phyloP scores from a whole-genome alignment of 768 basidiomycete species.

The Lactifluus piperatus region DNA sequence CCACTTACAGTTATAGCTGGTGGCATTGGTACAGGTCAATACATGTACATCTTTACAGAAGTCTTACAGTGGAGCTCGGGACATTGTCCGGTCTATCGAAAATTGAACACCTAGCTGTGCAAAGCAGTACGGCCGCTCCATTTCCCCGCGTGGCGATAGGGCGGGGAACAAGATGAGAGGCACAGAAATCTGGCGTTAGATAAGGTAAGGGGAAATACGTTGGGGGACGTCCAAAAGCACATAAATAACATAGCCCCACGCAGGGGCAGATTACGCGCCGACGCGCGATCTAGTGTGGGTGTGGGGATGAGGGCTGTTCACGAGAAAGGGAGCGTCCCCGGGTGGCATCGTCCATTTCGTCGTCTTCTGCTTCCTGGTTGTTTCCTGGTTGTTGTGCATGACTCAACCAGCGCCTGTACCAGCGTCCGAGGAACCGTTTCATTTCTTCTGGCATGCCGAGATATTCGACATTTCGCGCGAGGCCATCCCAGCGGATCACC shows the following conservation, averaged over 20 bases:
- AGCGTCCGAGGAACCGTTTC: slow-evolving; percentile 66
- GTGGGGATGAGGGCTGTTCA: not conserved
- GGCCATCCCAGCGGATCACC: slow-evolving; percentile 71
- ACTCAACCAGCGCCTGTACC: slow-evolving; percentile 61
- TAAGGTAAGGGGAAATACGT: not conserved
- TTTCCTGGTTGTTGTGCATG: not conserved
- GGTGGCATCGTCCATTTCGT: not conserved
- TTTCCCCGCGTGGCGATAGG: not conserved
- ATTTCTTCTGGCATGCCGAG: slow-evolving; percentile 69
- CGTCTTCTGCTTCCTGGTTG: not conserved
- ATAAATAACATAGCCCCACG: not conserved
- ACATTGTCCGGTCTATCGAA: not conserved
- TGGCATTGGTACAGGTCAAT: not conserved
- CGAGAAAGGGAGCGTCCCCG: slow-evolving; percentile 9
- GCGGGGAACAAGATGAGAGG: not conserved
- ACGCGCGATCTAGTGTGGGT: not conserved
- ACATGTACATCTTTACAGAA: not conserved
- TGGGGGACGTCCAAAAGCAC: not conserved
- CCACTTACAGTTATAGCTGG: not conserved
- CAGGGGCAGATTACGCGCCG: not conserved
- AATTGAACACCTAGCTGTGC: not conserved
- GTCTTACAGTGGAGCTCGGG: not conserved
- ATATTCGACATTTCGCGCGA: slow-evolving; percentile 86
- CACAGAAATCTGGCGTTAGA: not conserved
- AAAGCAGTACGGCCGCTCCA: not conserved